Evolutionary conservation across 1,284 basidiomycete genomes (phyloP).

Genomic region (Cystobasidiaceae sp.): DNA sequence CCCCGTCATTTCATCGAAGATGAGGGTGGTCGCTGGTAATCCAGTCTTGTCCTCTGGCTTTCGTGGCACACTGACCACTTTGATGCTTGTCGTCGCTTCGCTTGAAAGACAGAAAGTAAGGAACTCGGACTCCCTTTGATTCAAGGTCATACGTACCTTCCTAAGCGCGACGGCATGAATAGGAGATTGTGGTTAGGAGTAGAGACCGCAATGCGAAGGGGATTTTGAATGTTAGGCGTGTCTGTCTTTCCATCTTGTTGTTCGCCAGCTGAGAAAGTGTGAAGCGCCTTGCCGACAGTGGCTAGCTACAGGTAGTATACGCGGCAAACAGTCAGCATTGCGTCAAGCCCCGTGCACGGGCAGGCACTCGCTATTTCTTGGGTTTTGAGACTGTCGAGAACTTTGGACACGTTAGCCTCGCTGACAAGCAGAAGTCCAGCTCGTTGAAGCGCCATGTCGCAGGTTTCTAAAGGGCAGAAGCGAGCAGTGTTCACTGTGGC

Average conservation of each 20-base stretch:
- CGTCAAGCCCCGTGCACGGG: too few relatives aligned
- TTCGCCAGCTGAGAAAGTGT: background rate
- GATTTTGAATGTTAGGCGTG: constrained; percentile 25
- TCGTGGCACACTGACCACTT: constrained; percentile 36
- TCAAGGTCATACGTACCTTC: background rate
- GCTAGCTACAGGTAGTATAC: constrained; percentile 8
- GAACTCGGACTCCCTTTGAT: too few relatives aligned
- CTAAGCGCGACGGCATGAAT: constrained; percentile 30
- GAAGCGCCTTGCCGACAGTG: constrained; percentile 6
- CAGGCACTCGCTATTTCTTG: background rate
- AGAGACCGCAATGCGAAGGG: constrained; percentile 14
- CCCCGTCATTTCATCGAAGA: constrained; percentile 37
- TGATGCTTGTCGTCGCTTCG: constrained; percentile 22
- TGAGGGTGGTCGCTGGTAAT: constrained; percentile 35
- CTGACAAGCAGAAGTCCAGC: constrained; percentile 6
- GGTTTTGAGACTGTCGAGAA: background rate
- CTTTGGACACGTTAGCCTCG: background rate
- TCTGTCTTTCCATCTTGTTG: background rate
- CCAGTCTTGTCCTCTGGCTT: constrained; percentile 29
- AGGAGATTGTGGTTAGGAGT: constrained; percentile 16
- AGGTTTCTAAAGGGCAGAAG: too few relatives aligned
- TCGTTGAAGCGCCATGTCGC: constrained; percentile 12
- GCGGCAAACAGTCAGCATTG: too few relatives aligned
- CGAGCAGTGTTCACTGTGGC: too few relatives aligned
- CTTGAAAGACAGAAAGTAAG: too few relatives aligned